Base-by-base conservation (phyloP, 2,329 filamentous ascomycete genomes). In the Neopestalotiopsis sp. region DNA sequence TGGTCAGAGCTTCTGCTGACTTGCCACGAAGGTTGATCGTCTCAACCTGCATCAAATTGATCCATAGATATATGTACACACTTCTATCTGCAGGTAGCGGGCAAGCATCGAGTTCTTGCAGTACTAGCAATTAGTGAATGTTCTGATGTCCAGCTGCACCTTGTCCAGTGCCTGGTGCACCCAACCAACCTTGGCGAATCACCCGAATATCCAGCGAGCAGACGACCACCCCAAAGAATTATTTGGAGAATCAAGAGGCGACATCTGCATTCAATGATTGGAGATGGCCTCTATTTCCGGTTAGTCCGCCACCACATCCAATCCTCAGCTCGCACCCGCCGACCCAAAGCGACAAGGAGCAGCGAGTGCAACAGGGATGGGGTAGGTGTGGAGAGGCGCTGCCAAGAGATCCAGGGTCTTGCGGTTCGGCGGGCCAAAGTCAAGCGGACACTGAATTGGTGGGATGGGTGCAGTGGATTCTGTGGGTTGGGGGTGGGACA, bases 381-480 rank as follows among this genome's bases (percentile, higher is more conserved):
- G 63, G 63, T 28, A 34, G 49, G 63, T 57, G 63, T 66, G 63
- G 63, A 66, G 63, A 56, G 24, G 24, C n/a, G 28, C 9, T 45
- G 63, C 63, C 63, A 66, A 66, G 63, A 52, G 20, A 62, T 57
- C 32, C 42, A 66, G 63, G 63, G 63, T 66, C 63, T 57, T 28
- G 49, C 14, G 14, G 40, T 52, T 49, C 30, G 17, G 42, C 40
- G 60, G 32, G n/a, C 32, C 57, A 30, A 52, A 52, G 59, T 40
- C 59, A 34, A 61, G 59, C 59, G 32, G 32, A 30, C 57, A 59
- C 30, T 38, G 32, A 61, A 7, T 14, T 42, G 52, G 45, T 24
- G 63, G 30, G 28, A 56, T 45, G n/a, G 40, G 40, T 40, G 40
- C 45, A 20, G 40, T 30, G n/a, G 24, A 1, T 28, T 28, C 24